These are phyloP conservation scores for Choiromyces venosus DNA, from an alignment of 495 filamentous ascomycete species.

Conservation along the genomic window DNA sequence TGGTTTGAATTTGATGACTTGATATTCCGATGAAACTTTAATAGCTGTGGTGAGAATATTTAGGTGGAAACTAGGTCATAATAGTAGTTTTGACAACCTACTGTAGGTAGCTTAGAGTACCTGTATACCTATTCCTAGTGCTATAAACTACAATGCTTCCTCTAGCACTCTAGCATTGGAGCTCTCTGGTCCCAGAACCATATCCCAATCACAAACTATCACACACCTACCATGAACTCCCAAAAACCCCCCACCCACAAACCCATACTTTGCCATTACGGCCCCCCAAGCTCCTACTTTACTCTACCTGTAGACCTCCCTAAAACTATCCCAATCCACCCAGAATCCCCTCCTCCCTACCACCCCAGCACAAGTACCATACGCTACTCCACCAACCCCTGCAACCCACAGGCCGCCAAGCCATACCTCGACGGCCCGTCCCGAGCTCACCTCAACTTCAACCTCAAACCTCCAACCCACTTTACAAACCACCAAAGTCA, in stretches of 20 bases:
- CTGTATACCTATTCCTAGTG: background rate
- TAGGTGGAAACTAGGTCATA: background rate
- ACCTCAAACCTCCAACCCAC: background rate
- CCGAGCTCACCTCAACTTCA: background rate
- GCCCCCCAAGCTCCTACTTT: no score
- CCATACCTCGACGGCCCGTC: background rate
- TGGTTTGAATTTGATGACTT: background rate
- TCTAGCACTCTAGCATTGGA: background rate
- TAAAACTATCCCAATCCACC: background rate
- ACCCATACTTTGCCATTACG: background rate
- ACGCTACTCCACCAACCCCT: background rate
- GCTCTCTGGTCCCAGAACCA: no score
- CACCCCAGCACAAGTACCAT: no score
- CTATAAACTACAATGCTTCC: background rate
- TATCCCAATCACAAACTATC: background rate
- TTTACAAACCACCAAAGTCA: background rate
- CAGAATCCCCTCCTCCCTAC: background rate
- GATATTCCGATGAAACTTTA: background rate
- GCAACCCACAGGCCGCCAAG: background rate
- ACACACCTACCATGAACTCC: background rate
- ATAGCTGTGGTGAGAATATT: background rate
- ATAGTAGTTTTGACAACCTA: background rate
- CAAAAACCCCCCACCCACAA: background rate
- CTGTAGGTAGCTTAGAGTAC: background rate
- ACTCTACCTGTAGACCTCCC: background rate